These are phyloP conservation scores for Lolium multiflorum DNA, from an alignment of 176 grass and related monocot species.

Conservation along the genomic window DNA sequence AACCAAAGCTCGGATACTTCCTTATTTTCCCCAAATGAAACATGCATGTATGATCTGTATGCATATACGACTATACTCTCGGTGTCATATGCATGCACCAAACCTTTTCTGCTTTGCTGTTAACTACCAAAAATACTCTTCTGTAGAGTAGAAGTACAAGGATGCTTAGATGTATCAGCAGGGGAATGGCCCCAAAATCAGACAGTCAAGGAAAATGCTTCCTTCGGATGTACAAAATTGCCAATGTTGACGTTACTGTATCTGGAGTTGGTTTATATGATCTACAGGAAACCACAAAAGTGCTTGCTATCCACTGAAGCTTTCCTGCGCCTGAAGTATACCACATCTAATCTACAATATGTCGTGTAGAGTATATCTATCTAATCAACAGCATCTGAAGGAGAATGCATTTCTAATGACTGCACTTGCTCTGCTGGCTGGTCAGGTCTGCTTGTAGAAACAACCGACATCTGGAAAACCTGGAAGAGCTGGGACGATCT, in stretches of 20 bases:
- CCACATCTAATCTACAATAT: neutral
- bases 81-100: neutral
- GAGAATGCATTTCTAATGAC: neutral
- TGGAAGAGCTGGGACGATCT: neutral
- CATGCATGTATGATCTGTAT: neutral
- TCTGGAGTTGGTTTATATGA: constrained; percentile 1
- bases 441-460: constrained; percentile 22
- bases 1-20: neutral
- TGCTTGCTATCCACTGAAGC: neutral
- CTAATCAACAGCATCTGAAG: neutral
- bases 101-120: neutral
- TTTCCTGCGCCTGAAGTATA: neutral
- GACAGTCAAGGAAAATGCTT: neutral
- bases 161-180: neutral
- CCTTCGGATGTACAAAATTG: neutral
- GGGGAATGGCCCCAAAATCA: neutral
- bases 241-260: neutral
- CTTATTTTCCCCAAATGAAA: neutral
- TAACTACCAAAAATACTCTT: neutral
- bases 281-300: constrained; percentile 9
- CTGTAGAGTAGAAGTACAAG: neutral
- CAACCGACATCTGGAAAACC: constrained; percentile 43
- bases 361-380: neutral
- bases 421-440: neutral
- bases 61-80: neutral